Conservation (phyloP, 2,329 filamentous ascomycete genomes). For the Colletotrichum sidae region DNA sequence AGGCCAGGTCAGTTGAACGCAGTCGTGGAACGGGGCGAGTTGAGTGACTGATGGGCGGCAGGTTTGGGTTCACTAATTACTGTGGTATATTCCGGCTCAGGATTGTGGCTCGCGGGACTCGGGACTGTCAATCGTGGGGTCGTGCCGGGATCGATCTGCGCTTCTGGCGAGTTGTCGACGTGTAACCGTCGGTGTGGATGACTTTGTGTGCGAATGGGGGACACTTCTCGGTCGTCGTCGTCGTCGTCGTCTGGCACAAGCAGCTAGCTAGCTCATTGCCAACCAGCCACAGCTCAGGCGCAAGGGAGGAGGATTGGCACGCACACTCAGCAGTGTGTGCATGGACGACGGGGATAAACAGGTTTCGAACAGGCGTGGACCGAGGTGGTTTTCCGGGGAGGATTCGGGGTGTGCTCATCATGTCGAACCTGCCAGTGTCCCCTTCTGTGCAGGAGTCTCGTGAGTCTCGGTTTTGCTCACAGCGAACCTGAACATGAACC, state of each 20-base stretch:
- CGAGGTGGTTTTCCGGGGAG: background rate
- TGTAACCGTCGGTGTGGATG: background rate
- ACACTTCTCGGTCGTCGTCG: too few species aligned
- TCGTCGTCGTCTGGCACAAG: too few species aligned
- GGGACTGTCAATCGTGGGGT: slow-evolving; percentile 15
- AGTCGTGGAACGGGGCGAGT: background rate
- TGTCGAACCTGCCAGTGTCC: background rate
- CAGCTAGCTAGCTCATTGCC: too few species aligned
- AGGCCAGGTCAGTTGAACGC: too few species aligned
- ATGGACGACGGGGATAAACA: background rate
- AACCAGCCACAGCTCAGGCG: background rate
- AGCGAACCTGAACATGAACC: too few species aligned
- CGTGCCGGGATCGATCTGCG: background rate
- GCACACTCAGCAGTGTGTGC: too few species aligned
- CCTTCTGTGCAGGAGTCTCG: too few species aligned
- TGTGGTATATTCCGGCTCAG: too few species aligned
- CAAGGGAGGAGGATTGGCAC: background rate
- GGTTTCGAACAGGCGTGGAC: background rate
- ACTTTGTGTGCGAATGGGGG: too few species aligned
- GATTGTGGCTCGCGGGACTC: slow-evolving; percentile 14
- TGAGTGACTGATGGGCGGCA: background rate
- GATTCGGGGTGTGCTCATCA: background rate
- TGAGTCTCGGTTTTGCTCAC: too few species aligned
- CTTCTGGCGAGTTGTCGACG: background rate
- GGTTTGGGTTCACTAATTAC: background rate